Evolutionary conservation across 1,139 yeast species (phyloP).

Genomic region (Yamadazyma buinensis): DNA sequence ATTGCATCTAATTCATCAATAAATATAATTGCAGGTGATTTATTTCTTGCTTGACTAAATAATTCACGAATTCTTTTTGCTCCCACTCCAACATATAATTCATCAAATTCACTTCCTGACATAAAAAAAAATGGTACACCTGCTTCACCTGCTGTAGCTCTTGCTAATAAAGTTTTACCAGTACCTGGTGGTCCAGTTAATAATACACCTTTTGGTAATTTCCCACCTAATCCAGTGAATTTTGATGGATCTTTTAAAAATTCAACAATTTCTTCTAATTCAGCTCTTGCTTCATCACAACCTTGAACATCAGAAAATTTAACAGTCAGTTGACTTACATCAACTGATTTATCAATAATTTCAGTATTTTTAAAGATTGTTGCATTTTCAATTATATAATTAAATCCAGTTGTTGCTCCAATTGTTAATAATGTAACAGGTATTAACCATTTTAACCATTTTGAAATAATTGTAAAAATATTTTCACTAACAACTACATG

Average conservation of each 20-base stretch:
- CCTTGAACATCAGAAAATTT: constrained; percentile 93
- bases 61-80: constrained; percentile 96
- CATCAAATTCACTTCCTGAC: constrained; percentile 99
- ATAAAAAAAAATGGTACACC: constrained; percentile 98
- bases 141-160: constrained; percentile 99
- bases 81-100: constrained; percentile 97
- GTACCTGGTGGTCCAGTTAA: constrained; percentile 99
- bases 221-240: constrained; percentile 95
- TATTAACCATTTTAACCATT: constrained; percentile 87
- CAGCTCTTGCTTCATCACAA: constrained; percentile 97
- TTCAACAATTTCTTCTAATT: constrained; percentile 93
- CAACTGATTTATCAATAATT: constrained; percentile 72
- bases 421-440: constrained; percentile 73
- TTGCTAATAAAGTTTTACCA: constrained; percentile 93
- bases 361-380: constrained; percentile 76
- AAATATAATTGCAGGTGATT: constrained; percentile 95
- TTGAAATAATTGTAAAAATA: constrained; percentile 67
- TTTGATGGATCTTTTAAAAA: constrained; percentile 93
- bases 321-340: constrained; percentile 83
- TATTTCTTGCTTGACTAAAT: constrained; percentile 87
- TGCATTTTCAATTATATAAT: constrained; percentile 80
- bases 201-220: constrained; percentile 93
- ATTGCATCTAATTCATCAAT: constrained; percentile 97
- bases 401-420: constrained; percentile 72
- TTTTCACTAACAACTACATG: constrained; percentile 91